phyloP scores from a whole-genome alignment of 2,329 filamentous ascomycete species.

The Thielaviopsis euricoi region DNA sequence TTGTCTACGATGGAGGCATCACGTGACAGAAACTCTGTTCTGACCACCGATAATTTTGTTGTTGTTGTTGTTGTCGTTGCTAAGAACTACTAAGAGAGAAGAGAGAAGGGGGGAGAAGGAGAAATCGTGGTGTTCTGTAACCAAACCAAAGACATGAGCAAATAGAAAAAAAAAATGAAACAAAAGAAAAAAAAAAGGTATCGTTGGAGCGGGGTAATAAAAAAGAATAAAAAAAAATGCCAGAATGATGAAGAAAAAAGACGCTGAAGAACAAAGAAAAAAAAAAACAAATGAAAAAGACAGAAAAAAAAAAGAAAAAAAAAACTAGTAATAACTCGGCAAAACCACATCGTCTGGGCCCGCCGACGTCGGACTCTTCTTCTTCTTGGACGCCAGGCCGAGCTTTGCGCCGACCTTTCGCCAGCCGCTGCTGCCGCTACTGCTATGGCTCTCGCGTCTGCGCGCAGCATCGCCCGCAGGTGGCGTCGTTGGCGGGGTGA shows the following conservation, averaged over 20 bases:
- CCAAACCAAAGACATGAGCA: not conserved
- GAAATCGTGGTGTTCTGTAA: constrained; percentile 5
- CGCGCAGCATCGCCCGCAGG: constrained; percentile 40
- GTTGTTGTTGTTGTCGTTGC: too few relatives aligned
- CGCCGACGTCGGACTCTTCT: constrained; percentile 2
- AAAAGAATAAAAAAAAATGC: not conserved
- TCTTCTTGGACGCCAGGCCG: constrained; percentile 24
- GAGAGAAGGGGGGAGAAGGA: too few relatives aligned
- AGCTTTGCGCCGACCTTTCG: constrained; percentile 48
- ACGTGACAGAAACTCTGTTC: constrained; percentile 6
- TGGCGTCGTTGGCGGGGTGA: constrained; percentile 61
- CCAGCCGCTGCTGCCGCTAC: constrained; percentile 43
- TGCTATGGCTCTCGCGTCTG: constrained; percentile 38
- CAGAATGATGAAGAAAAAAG: not conserved
- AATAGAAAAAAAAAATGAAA: not conserved
- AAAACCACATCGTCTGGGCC: not conserved
- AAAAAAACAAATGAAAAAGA: constrained; percentile 1
- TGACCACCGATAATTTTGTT: too few relatives aligned
- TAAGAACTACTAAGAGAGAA: too few relatives aligned
- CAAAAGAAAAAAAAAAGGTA: not conserved
- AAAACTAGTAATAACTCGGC: not conserved
- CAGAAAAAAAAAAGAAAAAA: not conserved
- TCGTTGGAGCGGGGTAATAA: not conserved
- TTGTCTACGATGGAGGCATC: too few relatives aligned
- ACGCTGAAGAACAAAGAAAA: not conserved